These are phyloP conservation scores for Starmerella sp. DNA, from an alignment of 805 yeast species.

Conservation along the genomic window DNA sequence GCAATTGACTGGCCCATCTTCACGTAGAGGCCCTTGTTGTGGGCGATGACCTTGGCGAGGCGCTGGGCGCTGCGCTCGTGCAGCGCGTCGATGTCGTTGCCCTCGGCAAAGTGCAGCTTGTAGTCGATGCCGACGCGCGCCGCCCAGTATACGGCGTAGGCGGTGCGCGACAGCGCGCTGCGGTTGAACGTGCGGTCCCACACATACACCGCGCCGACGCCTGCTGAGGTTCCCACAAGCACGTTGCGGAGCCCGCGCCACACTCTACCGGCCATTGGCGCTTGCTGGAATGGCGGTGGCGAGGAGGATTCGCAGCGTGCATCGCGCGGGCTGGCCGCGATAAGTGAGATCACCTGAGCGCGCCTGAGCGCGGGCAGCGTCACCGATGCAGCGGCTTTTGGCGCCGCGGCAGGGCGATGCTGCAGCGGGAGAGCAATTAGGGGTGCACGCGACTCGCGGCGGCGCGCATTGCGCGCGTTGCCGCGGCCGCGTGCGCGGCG, in stretches of 20 bases:
- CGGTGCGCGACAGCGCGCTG: conserved; percentile 43
- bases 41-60: conserved; percentile 35
- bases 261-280: neutral
- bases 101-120: conserved; percentile 40
- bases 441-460: neutral
- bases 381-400: no score
- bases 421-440: neutral
- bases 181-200: conserved; percentile 36
- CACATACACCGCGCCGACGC: conserved; percentile 23
- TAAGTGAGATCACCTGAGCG: neutral
- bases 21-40: conserved; percentile 54
- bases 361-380: neutral
- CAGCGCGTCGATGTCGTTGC: conserved; percentile 39
- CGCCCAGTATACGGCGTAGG: conserved; percentile 37
- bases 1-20: conserved; percentile 74
- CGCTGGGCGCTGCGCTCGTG: conserved; percentile 51
- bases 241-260: conserved; percentile 7
- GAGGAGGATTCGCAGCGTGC: neutral
- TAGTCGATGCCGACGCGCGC: conserved; percentile 45
- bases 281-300: neutral
- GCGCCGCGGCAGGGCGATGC: no score
- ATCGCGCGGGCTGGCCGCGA: neutral
- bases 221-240: conserved; percentile 10
- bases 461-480: no score
- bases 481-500: no score